These are phyloP conservation scores for Pestalotiopsis sp. DNA, from an alignment of 2,329 filamentous ascomycete genomes.

Conservation along the genomic window DNA sequence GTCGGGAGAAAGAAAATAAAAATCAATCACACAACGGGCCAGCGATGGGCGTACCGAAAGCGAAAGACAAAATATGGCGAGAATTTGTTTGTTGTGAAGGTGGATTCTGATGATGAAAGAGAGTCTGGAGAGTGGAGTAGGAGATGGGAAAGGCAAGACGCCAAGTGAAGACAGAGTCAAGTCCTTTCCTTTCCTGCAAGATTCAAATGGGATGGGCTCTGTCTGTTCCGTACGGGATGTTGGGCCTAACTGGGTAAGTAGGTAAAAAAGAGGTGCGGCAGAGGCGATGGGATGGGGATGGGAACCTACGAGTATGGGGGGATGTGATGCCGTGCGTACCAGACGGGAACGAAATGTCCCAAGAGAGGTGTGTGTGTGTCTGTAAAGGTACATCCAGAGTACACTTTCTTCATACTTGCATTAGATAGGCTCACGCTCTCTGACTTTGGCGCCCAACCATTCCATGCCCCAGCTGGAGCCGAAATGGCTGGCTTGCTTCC, in stretches of 20 bases:
- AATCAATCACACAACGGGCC: neutral
- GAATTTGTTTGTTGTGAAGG: neutral
- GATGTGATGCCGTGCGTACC: neutral
- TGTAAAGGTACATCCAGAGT: neutral
- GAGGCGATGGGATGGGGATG: neutral
- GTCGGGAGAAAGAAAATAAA: neutral
- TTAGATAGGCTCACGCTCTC: neutral
- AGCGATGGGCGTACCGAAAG: neutral
- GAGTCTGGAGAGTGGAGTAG: neutral
- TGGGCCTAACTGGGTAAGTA: neutral
- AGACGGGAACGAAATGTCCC: neutral
- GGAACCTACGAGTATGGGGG: too few relatives aligned
- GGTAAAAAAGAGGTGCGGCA: neutral
- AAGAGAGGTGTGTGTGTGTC: neutral
- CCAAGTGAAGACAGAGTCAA: neutral
- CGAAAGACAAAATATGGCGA: neutral
- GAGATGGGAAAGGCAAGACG: neutral
- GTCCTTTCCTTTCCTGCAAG: neutral
- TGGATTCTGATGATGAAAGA: neutral
- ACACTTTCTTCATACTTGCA: neutral
- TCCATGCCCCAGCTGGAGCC: too few relatives aligned
- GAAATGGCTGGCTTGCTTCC: neutral
- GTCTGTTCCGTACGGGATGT: neutral
- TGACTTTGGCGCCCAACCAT: neutral
- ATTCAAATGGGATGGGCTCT: neutral